These are phyloP conservation scores for Hymenochaete sp. DNA, from an alignment of 1,284 basidiomycete genomes.

Conservation along the genomic window DNA sequence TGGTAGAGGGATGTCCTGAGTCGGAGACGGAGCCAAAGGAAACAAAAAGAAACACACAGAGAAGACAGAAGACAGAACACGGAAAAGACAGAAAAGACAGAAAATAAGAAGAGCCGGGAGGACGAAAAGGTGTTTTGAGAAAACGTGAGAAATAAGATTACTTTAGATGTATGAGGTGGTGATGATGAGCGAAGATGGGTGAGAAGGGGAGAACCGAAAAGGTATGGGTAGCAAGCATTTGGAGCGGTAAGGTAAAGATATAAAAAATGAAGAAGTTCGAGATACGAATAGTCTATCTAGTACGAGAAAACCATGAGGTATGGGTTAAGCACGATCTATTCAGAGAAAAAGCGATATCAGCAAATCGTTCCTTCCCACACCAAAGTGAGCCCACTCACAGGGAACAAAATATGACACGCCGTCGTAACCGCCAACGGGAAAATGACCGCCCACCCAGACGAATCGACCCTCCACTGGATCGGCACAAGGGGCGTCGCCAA, in stretches of 20 bases:
- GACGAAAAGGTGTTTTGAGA: constrained; percentile 1
- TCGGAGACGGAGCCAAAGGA: no score
- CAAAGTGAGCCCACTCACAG: constrained; percentile 34
- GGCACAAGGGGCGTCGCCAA: constrained; percentile 46
- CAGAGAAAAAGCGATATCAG: neutral
- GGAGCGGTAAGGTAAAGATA: no score
- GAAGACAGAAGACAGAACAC: no score
- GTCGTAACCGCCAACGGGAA: constrained; percentile 56
- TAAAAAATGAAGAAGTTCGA: no score
- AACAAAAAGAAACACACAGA: no score
- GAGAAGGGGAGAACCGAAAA: no score
- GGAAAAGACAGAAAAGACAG: neutral
- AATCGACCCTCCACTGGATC: constrained; percentile 51
- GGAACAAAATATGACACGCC: constrained; percentile 60
- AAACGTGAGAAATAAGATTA: neutral
- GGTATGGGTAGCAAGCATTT: no score
- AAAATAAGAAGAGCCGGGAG: neutral
- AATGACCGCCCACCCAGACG: constrained; percentile 58
- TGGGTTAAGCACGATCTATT: constrained; percentile 40
- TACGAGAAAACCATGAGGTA: constrained; percentile 44
- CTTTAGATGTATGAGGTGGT: no score
- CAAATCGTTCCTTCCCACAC: neutral
- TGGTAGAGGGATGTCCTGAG: no score
- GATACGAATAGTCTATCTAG: constrained; percentile 22
- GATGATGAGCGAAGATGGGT: no score